Evolutionary conservation across 441 rosid species (phyloP).

Genomic region (Mallotus japonicus): DNA sequence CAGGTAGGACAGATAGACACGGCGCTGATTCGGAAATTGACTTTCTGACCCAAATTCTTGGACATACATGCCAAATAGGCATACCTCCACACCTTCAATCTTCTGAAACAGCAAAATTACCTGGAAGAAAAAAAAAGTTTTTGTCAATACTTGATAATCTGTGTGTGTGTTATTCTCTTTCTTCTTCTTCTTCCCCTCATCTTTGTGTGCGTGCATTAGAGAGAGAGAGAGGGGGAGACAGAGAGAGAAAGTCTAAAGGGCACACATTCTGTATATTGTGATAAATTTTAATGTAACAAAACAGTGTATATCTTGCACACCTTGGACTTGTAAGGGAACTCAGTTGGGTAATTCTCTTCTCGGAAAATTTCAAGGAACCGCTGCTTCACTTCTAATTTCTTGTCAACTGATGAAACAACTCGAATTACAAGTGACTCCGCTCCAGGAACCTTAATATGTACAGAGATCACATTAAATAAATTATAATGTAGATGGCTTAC

Average conservation of each 20-base stretch:
- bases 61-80: slow-evolving; percentile 98
- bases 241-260: neutral
- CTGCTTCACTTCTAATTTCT: slow-evolving; percentile 94
- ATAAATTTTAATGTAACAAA: slow-evolving; percentile 10
- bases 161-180: neutral
- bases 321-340: slow-evolving; percentile 96
- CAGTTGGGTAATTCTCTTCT: slow-evolving; percentile 88
- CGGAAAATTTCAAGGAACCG: slow-evolving; percentile 94
- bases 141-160: slow-evolving; percentile 5
- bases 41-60: slow-evolving; percentile 98
- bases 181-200: neutral
- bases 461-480: slow-evolving; percentile 13
- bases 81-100: slow-evolving; percentile 99
- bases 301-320: slow-evolving; percentile 36
- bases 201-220: neutral
- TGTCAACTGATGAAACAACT: slow-evolving; percentile 99
- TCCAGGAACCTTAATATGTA: slow-evolving; percentile 67
- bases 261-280: neutral
- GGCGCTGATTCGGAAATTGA: slow-evolving; percentile 82
- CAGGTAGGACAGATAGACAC: slow-evolving; percentile 93
- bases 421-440: slow-evolving; percentile 95
- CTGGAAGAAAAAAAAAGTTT: slow-evolving; percentile 46
- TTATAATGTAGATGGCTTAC: neutral
- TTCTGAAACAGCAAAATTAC: slow-evolving; percentile 94
- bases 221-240: neutral